Conservation (phyloP, 345 rosid species). For the Microcos paniculata region DNA sequence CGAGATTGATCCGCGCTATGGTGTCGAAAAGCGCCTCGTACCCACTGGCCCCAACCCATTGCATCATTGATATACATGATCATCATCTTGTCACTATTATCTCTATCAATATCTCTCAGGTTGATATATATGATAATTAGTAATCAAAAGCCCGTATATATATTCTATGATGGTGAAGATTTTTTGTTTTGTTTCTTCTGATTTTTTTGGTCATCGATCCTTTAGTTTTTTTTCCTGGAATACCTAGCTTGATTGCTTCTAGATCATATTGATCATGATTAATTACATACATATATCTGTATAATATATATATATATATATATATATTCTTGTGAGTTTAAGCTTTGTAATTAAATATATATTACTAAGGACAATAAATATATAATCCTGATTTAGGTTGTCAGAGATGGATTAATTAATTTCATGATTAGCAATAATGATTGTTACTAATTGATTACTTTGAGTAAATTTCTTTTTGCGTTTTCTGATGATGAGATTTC, state of each 20-base stretch:
- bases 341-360: not conserved
- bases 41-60: constrained; percentile 93
- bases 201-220: not conserved
- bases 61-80: constrained; percentile 67
- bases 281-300: not conserved
- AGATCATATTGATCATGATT: not conserved
- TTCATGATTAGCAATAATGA: constrained; percentile 1
- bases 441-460: not conserved
- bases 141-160: not conserved
- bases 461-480: not conserved
- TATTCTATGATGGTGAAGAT: not conserved
- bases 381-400: not conserved
- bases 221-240: not conserved
- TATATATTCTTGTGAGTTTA: not conserved
- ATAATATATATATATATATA: not conserved
- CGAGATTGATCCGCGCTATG: constrained; percentile 80
- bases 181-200: not conserved
- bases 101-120: not conserved
- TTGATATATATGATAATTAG: not conserved
- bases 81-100: too few species aligned
- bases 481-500: not conserved
- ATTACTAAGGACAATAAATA: not conserved
- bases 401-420: not conserved
- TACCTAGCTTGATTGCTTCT: constrained; percentile 1
- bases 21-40: constrained; percentile 83